Evolutionary conservation across 2,329 filamentous ascomycete genomes (phyloP).

Genomic region (Ambrosiella beaveri): DNA sequence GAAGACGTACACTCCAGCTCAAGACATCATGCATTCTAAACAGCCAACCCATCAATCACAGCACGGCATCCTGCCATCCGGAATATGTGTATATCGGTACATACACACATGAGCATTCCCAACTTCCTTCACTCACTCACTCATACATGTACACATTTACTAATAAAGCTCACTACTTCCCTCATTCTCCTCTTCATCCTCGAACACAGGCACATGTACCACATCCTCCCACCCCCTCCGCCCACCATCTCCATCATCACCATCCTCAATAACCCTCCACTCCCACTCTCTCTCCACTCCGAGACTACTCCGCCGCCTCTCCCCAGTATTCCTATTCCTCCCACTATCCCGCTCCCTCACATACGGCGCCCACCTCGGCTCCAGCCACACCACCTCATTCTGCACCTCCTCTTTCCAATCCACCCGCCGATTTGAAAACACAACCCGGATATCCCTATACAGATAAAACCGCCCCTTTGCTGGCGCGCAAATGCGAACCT

Average conservation of each 20-base stretch:
- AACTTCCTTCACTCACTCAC: background rate
- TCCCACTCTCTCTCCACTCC: background rate
- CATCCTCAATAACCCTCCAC: background rate
- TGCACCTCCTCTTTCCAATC: slow-evolving; percentile 85
- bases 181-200: background rate
- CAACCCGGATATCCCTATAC: slow-evolving; percentile 81
- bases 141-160: background rate
- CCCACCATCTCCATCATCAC: too few relatives aligned
- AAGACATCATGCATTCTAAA: too few relatives aligned
- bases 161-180: background rate
- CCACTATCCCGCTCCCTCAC: background rate
- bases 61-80: too few relatives aligned
- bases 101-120: too few relatives aligned
- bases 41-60: too few relatives aligned
- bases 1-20: too few relatives aligned
- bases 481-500: slow-evolving; percentile 82
- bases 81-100: too few relatives aligned
- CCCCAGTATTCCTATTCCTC: background rate
- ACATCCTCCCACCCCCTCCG: background rate
- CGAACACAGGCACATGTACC: background rate
- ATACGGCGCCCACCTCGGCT: slow-evolving; percentile 72
- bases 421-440: slow-evolving; percentile 90
- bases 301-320: background rate
- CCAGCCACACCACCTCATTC: slow-evolving; percentile 78
- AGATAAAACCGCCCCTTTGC: slow-evolving; percentile 71